A percentile compares a stretch with the other conserved stretches of the same genome.
These are phyloP conservation scores for Xylariaceae sp. DNA, from an alignment of 2,329 filamentous ascomycete species.

Conservation along the genomic window DNA sequence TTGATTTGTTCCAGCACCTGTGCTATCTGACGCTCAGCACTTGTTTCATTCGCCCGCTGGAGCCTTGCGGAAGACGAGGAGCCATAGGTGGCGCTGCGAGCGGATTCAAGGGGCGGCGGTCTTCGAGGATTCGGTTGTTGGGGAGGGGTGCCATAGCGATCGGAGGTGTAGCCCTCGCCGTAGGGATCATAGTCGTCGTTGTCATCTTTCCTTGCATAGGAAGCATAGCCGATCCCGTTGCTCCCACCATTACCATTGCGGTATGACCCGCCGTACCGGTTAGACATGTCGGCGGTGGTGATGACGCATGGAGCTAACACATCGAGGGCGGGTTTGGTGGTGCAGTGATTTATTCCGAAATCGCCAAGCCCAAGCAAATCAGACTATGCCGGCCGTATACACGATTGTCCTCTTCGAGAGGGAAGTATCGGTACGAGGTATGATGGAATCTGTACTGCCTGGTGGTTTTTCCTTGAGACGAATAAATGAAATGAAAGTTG, in stretches of 20 bases:
- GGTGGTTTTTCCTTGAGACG: too few species aligned
- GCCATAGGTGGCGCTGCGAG: conserved; percentile 33
- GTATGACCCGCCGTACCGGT: conserved; percentile 52
- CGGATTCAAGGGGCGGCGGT: conserved; percentile 36
- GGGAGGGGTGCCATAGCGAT: conserved; percentile 43
- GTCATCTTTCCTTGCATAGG: conserved; percentile 45
- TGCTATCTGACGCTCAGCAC: conserved; percentile 58
- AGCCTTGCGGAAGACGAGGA: conserved; percentile 26
- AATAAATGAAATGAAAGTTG: too few species aligned
- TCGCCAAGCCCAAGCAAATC: too few species aligned
- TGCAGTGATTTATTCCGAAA: not conserved
- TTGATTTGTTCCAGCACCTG: conserved; percentile 81
- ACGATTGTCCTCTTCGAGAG: too few species aligned
- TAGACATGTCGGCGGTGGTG: conserved; percentile 48
- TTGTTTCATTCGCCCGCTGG: conserved; percentile 41
- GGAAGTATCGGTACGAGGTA: too few species aligned
- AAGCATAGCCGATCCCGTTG: conserved; percentile 47
- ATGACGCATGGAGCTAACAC: conserved; percentile 13
- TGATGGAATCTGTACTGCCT: too few species aligned
- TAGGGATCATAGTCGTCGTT: conserved; percentile 58
- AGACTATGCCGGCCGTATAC: too few species aligned
- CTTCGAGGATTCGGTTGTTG: conserved; percentile 35
- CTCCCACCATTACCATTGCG: conserved; percentile 46
- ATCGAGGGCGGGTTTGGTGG: not conserved
- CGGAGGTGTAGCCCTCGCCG: conserved; percentile 48